Evolutionary conservation across 495 filamentous ascomycete genomes (phyloP), one percentile per base, ranked within the genome.

Genomic region (Trichoderma reesei): DNA sequence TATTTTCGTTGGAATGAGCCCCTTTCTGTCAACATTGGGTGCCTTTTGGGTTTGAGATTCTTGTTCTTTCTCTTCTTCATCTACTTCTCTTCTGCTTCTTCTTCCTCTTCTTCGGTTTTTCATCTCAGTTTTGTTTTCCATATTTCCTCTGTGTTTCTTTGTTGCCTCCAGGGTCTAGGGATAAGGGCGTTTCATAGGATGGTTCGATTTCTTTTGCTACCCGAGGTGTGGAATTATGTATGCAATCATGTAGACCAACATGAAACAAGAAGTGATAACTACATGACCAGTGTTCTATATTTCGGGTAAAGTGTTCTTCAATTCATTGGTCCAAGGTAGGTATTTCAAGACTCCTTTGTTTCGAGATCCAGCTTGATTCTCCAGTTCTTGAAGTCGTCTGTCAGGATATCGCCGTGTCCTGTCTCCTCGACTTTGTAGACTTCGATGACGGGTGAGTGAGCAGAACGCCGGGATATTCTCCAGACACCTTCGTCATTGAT

Each of bases 401-500:
- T 86, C n/a, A 96, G 76, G 54, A 96, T 92, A 41, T 80, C 79
- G 8, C 90, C 90, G 64, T 89, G 84, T 0, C 90, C 90, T 6
- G 80, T 83, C 60, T 89, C 88, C 69, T 90, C 87, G 1, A 88
- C 71, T 68, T 83, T 84, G 70, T 82, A 88, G 0, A 95, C 80
- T 72, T 93, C 88, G 64, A 96, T 88, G 8, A 74, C 65, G 0
- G 75, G 72, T 10, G 79, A 80, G 41, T 78, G 78, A 38, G 85
- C 80, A 59, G n/a, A n/a, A n/a, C 66, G 73, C 65, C 88, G 81
- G n/a, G 82, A 76, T 67, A 98, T 91, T 66, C 86, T 82, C 90
- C 91, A 97, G 14, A 92, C 87, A 1, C 91, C 90, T 37, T 89
- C 89, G 54, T 80, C 82, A 3, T 74, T 83, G 59, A 94, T 83